Conservation (phyloP, 2,329 filamentous ascomycete species). For the Phaeoacremonium minimum region DNA sequence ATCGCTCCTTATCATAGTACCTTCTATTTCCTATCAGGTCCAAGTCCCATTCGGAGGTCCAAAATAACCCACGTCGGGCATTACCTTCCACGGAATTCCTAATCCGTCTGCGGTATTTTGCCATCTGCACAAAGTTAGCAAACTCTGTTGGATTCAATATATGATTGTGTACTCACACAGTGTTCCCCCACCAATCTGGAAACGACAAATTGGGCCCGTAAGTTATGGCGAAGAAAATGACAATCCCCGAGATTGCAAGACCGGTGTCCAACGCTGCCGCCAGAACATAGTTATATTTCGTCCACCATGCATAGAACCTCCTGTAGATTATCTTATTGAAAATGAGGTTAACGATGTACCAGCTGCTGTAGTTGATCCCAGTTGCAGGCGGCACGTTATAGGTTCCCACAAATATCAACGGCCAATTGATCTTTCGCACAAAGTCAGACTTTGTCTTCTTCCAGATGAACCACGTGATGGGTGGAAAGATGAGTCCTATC, state of each 20-base stretch:
- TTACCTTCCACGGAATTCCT: constrained; percentile 22
- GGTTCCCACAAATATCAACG: constrained; percentile 28
- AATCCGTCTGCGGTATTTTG: constrained; percentile 25
- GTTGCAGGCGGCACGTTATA: constrained; percentile 32
- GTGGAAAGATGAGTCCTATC: constrained; percentile 36
- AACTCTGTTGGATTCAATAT: background rate
- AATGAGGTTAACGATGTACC: constrained; percentile 38
- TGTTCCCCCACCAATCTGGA: constrained; percentile 28
- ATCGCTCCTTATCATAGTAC: too few species aligned
- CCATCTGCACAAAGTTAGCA: constrained; percentile 12
- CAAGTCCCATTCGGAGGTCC: constrained; percentile 25
- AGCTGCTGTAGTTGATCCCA: constrained; percentile 27
- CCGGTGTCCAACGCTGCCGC: constrained; percentile 25
- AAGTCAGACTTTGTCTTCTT: constrained; percentile 29
- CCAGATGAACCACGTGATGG: constrained; percentile 34
- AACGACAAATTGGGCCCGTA: constrained; percentile 25
- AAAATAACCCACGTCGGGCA: constrained; percentile 26
- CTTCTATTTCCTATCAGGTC: constrained; percentile 13
- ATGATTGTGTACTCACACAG: constrained; percentile 16
- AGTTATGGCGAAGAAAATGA: constrained; percentile 28
- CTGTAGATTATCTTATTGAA: constrained; percentile 39
- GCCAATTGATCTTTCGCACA: constrained; percentile 28
- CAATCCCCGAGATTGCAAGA: constrained; percentile 24
- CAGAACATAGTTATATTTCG: constrained; percentile 36
- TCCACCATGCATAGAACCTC: constrained; percentile 39